Base-by-base conservation (phyloP, 1,284 basidiomycete species). In the Takashimella koratensis region DNA sequence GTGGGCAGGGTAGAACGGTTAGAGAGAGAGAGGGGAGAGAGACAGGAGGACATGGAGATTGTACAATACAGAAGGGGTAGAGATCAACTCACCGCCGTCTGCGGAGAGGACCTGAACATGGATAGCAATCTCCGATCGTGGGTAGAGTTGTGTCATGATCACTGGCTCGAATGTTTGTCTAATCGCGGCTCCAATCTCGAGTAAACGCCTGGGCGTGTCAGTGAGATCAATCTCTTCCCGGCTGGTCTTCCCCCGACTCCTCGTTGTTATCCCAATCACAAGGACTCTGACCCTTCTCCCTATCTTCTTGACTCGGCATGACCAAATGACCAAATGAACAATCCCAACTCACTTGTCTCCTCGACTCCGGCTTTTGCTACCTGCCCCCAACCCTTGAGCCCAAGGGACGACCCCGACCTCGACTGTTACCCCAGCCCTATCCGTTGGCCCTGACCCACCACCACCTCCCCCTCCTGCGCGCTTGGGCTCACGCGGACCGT, bases 101-200 rank as follows among this genome's bases (percentile, higher is more conserved):
- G 94, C 88, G 65, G 94, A 88, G 43, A 96, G 79, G 26, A 98
- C 86, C 72, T 95, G 90, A 11, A 98, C 82, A 74, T 87, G 89
- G 56, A 98, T 86, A 75, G 96, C 89, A 72, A 98, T 95, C 72
- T 94, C 86, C 25, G 89, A 89, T 49, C 95, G 86, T 5, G 95
- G 95, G 75, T 95, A 98, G 46, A 98, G 82, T 60, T 83, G 83
- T 1, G 88, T 87, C 71, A 94, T 88, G 40, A 98, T 83, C 49
- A 96, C 90, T 42, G 94, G 91, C 70, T 98, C 93, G 66, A 98
- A 98, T 0, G 95, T 97, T 39, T 90, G 86, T 76, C 91, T 88
- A 61, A 98, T 86, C 12, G 86, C 84, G 2, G 89, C 82, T 2
- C 86, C 88, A 56, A 97, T 81, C 75, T 98, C 95, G 54, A 91